A percentile compares a stretch with the other conserved stretches of the same genome.
Conservation (phyloP, 208 protist genomes). For the Tritrichomonas foetus region DNA sequence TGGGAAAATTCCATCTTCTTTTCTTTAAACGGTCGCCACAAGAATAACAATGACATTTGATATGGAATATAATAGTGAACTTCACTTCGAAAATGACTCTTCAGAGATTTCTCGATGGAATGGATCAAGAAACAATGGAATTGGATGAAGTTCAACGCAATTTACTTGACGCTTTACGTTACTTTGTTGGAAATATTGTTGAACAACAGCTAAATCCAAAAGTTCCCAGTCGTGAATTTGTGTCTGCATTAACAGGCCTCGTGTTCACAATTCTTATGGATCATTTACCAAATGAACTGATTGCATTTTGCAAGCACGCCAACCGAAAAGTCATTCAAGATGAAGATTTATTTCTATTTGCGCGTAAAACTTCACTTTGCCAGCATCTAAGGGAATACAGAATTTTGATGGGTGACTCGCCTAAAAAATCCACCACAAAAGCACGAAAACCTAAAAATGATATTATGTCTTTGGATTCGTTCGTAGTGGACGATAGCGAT, state of each 20-base stretch:
- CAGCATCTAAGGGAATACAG: not conserved
- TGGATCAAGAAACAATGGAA: constrained; percentile 8
- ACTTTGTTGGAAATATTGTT: constrained; percentile 15
- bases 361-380: not conserved
- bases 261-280: not conserved
- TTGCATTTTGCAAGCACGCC: not conserved
- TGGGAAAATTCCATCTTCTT: too few species aligned
- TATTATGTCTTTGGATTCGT: too few species aligned
- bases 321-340: not conserved
- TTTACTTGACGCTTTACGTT: not conserved
- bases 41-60: too few species aligned
- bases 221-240: constrained; percentile 1
- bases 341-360: not conserved
- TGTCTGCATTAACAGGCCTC: not conserved
- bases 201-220: constrained; percentile 17
- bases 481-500: too few species aligned
- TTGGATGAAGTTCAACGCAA: not conserved
- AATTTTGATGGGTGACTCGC: not conserved
- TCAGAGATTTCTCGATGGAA: not conserved
- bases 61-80: too few species aligned
- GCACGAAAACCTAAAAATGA: too few species aligned
- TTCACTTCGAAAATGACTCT: too few species aligned
- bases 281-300: not conserved
- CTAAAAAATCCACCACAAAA: too few species aligned
- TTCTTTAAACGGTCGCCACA: too few species aligned